Percentiles rank a stretch among this genome's conserved stretches.
Evolutionary conservation across 2,329 filamentous ascomycete genomes (phyloP).

Genomic region (Cladosporium sp.): DNA sequence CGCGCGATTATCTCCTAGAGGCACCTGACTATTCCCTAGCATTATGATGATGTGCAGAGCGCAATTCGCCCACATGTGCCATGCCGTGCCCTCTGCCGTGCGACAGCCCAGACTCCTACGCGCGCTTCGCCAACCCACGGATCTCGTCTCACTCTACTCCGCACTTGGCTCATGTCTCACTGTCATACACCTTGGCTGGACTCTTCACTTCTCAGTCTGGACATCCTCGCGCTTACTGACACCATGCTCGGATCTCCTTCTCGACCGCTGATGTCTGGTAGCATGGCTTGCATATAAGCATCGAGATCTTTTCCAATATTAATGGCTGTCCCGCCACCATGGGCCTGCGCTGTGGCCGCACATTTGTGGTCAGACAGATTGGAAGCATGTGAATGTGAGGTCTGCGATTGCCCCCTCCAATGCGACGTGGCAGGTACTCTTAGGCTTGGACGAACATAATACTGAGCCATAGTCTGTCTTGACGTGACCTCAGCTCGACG

Average conservation of each 20-base stretch:
- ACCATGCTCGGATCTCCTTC: not conserved
- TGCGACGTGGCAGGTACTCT: no score
- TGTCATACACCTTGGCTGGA: conserved; percentile 4
- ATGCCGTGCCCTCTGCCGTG: not conserved
- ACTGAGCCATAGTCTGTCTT: no score
- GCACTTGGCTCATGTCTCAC: not conserved
- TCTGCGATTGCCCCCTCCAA: no score
- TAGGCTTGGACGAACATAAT: no score
- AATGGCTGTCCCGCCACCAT: no score
- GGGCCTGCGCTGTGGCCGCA: no score
- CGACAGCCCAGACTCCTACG: not conserved
- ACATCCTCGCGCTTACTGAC: not conserved
- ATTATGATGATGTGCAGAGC: not conserved
- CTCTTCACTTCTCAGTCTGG: not conserved
- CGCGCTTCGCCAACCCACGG: not conserved
- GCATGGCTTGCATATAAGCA: not conserved
- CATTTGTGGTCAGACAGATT: no score
- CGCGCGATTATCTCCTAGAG: not conserved
- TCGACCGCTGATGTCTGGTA: not conserved
- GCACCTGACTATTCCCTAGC: not conserved
- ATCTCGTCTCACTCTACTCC: conserved; percentile 3
- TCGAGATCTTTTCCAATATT: not conserved
- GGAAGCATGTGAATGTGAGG: no score
- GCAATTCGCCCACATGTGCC: not conserved
- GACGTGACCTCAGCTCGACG: no score